Base-by-base conservation (phyloP, 139 green algal genomes). In the Auxenochlorella protothecoides region DNA sequence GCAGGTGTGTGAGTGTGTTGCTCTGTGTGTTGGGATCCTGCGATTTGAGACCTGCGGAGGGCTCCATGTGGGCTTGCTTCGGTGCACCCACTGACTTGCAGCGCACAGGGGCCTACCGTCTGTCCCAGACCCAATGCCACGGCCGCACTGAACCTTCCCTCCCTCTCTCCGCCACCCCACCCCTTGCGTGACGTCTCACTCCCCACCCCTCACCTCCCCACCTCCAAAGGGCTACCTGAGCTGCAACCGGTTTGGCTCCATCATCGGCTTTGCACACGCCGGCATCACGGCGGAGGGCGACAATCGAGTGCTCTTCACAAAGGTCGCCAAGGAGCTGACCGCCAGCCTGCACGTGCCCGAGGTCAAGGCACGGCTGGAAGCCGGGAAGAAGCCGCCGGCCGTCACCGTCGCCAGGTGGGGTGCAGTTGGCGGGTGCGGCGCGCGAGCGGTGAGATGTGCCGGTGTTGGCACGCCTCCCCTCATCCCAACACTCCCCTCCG, bases 251-350 rank as follows among this genome's bases (percentile, higher is more conserved):
- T 94, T 97, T 83, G 92, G 92, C 11, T 59, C 70, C 16, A 79
- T 96, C 72, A 86, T 97, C 54, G 90, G 90, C 55, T 96, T 96
- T 82, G 85, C 92, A 27, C 92, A 97, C 76, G 92, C 92, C 4
- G 91, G 88, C 73, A 96, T 97, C 83, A 96, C 92, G 4, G 92
- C 92, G 3, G 92, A 97, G 84, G 92, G 92, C 3, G 92, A 97
- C 82, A 97, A 96, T 89, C 82, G 87, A 14, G 88, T 93, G 59
- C 76, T 91, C 3, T 90, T 92, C 84, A 87, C 92, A 66, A 91
- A 93, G 57, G 85, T 87, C 16, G 81, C 81, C 61, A 88, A 88
- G 75, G 84, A 88, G 76, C 76, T 84, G 55, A 74, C 80, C 2
- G 73, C 73, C 0, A 63, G 66, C 5, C 27, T 59, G 14, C 71